Evolutionary conservation across 805 yeast genomes (phyloP).

Genomic region (Saturnispora serradocipensis): DNA sequence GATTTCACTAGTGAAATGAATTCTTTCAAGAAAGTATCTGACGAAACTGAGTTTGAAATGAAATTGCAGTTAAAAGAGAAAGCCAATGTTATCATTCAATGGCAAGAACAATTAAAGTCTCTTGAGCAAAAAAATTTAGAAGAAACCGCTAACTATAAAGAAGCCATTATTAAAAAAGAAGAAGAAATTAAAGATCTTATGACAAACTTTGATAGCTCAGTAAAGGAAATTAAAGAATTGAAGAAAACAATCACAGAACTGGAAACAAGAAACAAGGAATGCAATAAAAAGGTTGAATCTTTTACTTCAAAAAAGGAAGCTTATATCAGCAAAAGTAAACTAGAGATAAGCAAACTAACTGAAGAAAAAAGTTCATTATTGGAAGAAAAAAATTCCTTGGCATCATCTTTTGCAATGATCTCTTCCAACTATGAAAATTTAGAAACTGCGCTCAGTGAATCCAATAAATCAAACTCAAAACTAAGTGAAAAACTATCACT

Average conservation of each 20-base stretch:
- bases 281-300: background rate
- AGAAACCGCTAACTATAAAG: background rate
- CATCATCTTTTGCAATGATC: constrained; percentile 5
- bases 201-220: background rate
- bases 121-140: background rate
- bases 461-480: background rate
- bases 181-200: background rate
- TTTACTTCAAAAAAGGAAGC: background rate
- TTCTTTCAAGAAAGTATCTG: background rate
- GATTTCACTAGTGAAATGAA: background rate
- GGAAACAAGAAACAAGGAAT: background rate
- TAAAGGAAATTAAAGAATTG: background rate
- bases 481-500: background rate
- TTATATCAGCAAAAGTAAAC: background rate
- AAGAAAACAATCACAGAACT: background rate
- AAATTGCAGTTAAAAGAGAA: background rate
- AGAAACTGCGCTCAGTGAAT: background rate
- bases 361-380: constrained; percentile 2
- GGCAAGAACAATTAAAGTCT: background rate
- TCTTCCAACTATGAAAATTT: constrained; percentile 6
- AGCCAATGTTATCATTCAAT: background rate
- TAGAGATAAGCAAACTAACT: background rate
- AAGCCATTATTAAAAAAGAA: background rate
- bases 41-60: background rate
- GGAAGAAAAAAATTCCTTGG: constrained; percentile 5